Percentiles rank a stretch among this genome's conserved stretches.
Evolutionary conservation across 495 filamentous ascomycete species (phyloP).

Genomic region (Thermothielavioides terrestris): DNA sequence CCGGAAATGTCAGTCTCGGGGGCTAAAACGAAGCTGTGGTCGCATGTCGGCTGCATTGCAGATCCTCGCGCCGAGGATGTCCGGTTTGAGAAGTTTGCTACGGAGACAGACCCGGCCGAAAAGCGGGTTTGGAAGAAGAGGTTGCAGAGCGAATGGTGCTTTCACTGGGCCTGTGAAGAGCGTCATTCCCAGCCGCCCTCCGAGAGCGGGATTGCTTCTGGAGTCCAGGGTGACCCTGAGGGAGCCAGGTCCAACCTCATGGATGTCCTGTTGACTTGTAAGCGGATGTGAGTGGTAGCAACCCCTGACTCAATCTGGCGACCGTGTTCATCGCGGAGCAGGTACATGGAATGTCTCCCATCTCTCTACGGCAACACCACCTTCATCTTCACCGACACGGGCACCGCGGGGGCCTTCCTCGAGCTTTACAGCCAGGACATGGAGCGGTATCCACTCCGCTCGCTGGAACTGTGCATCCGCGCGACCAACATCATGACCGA

Average conservation of each 20-base stretch:
- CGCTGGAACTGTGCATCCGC: conserved; percentile 18
- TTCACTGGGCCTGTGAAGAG: conserved; percentile 23
- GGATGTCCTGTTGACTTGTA: conserved; percentile 10
- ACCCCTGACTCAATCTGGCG: background rate
- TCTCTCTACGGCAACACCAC: conserved; percentile 17
- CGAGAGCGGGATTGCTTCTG: background rate
- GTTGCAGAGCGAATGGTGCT: conserved; percentile 18
- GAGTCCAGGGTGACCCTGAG: no score
- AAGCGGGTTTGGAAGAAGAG: conserved; percentile 8
- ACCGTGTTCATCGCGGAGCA: background rate
- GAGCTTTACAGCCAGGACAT: background rate
- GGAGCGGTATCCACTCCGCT: conserved; percentile 6
- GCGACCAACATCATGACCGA: conserved; percentile 17
- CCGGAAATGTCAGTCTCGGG: no score
- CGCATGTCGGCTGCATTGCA: conserved; percentile 11
- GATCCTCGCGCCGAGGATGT: conserved; percentile 4
- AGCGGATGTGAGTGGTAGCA: conserved; percentile 19
- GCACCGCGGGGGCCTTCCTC: conserved; percentile 14
- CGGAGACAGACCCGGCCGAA: background rate
- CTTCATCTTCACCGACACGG: conserved; percentile 24
- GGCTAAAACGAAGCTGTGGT: background rate
- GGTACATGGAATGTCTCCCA: conserved; percentile 21
- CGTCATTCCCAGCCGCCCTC: no score
- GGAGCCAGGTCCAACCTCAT: background rate
- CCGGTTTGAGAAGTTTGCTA: conserved; percentile 6